Evolutionary conservation across 2,329 filamentous ascomycete species (phyloP), one percentile per base, ranked within the genome.

Genomic region (Diaporthe destruens): DNA sequence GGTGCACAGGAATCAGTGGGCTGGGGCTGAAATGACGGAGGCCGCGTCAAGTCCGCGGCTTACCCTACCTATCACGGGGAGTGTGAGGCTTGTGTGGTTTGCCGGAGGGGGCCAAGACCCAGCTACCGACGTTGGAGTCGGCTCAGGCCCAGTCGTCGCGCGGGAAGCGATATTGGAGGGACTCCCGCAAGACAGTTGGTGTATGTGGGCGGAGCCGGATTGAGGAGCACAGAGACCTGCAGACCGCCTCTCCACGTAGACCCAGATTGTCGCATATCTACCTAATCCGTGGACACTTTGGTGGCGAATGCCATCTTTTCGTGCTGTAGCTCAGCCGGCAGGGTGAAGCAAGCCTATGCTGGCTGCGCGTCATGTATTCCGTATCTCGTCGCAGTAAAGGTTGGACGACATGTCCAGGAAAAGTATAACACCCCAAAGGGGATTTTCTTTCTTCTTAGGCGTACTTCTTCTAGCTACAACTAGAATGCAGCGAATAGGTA

Each of bases 71-170:
- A 39, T 14, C 47, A 29, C 32, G n/a, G n/a, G 11, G 44, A 29
- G 47, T 53, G 61, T 39, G 44, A 66, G 29, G 47, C 61, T 51
- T 36, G 44, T 51, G 44, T 65, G 61, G 61, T 65, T 65, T 65
- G 61, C 61, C 34, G 18, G 44, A 53, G 61, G 61, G 61, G 32
- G 61, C 44, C 61, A 36, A 39, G 61, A 20, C 47, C 32, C n/a
- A 53, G 32, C 61, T 53, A 53, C 47, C 47, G 47, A 66, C n/a
- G 61, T 16, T 51, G 29, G 20, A 53, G 61, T 14, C 51, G 32
- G 20, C 18, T 42, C 12, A 20, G 34, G 61, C 44, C 44, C 14
- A 53, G 61, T 65, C 61, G 61, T 51, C 23, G 32, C 61, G n/a
- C 44, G 61, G 44, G 61, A n/a, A 53, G 11, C 14, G 47, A 66